Evolutionary conservation across 495 filamentous ascomycete genomes (phyloP).

Genomic region (Penicillium diatomitis): DNA sequence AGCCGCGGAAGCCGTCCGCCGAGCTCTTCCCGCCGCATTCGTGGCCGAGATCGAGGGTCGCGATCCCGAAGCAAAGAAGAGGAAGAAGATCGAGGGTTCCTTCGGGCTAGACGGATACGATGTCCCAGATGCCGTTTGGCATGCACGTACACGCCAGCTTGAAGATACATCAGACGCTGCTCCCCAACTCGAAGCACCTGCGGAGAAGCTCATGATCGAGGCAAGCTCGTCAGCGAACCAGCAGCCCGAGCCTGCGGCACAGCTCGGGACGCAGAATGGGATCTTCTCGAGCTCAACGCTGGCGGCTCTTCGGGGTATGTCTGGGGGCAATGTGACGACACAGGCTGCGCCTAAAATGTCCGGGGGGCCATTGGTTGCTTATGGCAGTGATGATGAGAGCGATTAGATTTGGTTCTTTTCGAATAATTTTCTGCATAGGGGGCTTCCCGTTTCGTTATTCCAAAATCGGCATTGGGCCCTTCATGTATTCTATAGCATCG

Average conservation of each 20-base stretch:
- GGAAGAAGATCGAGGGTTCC: slow-evolving; percentile 79
- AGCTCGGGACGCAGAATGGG: slow-evolving; percentile 34
- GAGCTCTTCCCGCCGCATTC: slow-evolving; percentile 83
- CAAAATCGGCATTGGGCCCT: slow-evolving; percentile 8
- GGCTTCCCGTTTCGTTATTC: neutral
- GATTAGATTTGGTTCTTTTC: slow-evolving; percentile 23
- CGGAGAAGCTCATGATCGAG: slow-evolving; percentile 38
- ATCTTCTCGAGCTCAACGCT: slow-evolving; percentile 78
- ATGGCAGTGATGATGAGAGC: slow-evolving; percentile 85
- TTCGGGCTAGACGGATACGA: slow-evolving; percentile 91
- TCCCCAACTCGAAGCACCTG: slow-evolving; percentile 33
- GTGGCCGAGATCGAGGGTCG: slow-evolving; percentile 91
- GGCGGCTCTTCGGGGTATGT: slow-evolving; percentile 52
- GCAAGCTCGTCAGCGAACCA: slow-evolving; percentile 9
- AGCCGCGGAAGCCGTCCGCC: slow-evolving; percentile 89
- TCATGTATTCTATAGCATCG: slow-evolving; percentile 29
- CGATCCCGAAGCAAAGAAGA: slow-evolving; percentile 75
- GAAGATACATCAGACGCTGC: slow-evolving; percentile 29
- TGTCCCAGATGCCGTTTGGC: slow-evolving; percentile 90
- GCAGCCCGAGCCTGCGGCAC: slow-evolving; percentile 13
- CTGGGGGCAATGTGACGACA: slow-evolving; percentile 32
- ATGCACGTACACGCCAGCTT: slow-evolving; percentile 51
- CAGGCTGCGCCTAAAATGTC: slow-evolving; percentile 22
- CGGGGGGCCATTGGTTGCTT: slow-evolving; percentile 69
- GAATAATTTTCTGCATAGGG: neutral